These are phyloP conservation scores for Penicillium sp. DNA, from an alignment of 2,329 filamentous ascomycete genomes.

Conservation along the genomic window DNA sequence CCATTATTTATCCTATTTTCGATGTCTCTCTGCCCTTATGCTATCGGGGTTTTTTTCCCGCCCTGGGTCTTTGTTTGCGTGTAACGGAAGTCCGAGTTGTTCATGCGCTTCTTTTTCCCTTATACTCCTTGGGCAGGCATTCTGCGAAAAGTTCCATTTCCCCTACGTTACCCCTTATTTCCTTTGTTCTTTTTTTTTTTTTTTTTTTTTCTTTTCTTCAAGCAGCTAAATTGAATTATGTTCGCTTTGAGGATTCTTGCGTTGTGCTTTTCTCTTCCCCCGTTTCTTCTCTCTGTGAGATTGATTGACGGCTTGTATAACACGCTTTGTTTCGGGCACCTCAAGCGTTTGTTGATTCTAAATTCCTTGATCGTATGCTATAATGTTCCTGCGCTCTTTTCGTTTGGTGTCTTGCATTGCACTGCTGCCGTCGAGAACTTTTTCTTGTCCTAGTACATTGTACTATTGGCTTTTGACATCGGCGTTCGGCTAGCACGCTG, in stretches of 20 bases:
- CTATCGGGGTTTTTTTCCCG: constrained; percentile 22
- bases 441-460: neutral
- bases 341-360: constrained; percentile 22
- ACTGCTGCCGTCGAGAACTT: neutral
- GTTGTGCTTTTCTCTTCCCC: constrained; percentile 26
- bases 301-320: constrained; percentile 36
- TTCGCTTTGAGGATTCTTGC: constrained; percentile 36
- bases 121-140: constrained; percentile 45
- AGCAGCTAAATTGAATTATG: constrained; percentile 42
- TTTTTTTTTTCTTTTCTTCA: constrained; percentile 25
- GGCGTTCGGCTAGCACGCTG: neutral
- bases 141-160: constrained; percentile 46
- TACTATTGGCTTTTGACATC: neutral
- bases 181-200: constrained; percentile 10
- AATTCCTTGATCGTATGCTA: constrained; percentile 12
- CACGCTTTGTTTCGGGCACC: constrained; percentile 23
- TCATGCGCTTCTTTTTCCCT: constrained; percentile 33
- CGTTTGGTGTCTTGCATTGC: constrained; percentile 17
- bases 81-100: constrained; percentile 41
- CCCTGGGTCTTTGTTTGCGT: constrained; percentile 35
- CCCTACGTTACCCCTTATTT: constrained; percentile 19
- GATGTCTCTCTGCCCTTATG: constrained; percentile 18
- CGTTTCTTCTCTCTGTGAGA: constrained; percentile 21
- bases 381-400: constrained; percentile 7
- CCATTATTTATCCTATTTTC: constrained; percentile 14